Base-by-base conservation (phyloP, 441 rosid genomes). In the California macrophylla region DNA sequence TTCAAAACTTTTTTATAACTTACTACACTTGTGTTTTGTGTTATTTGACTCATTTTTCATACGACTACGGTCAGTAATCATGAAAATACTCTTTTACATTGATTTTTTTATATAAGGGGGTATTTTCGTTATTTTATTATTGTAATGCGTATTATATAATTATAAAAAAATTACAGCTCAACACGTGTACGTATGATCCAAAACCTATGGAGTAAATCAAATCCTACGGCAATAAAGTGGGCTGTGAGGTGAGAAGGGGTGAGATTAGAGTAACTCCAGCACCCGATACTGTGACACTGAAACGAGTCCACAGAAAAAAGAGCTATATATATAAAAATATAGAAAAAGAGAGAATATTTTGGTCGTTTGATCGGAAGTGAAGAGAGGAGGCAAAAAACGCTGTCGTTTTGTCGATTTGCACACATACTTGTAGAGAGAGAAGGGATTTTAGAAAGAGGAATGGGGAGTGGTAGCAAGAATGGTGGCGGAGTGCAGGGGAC, bases 391-490 rank as follows among this genome's bases (percentile, higher is more conserved):
- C 8, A 0, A 0, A 10, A 56, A 24, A 56, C 63, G 63, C n/a
- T 8, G 63, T 21, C 63, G 63, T 56, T 56, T 56, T 4, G 26
- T 54, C 15, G 62, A 21, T 50, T 16, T 50, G 28, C 26, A 56
- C 63, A 56, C 3, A 64, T 25, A 72, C 65, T 66, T 66, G 62
- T 38, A 66, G 47, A 40, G 68, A 23, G 63, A 32, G 61, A 61
- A 65, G 58, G 21, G 26, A 24, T 26, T 66, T 42, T 36, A 36
- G 75, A 64, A 20, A 72, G 68, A 34, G 13, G 36, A 38, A 82
- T 78, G 84, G 81, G 71, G 52, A 79, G 74, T 60, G 79, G 80
- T 25, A 66, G 75, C 64, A 71, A 73, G 71, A 68, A 60, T 66
- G 40, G 64, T 45, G 64, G 70, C 16, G 28, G 64, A 56, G 63